Evolutionary conservation across 169 alveolate species (phyloP).

Genomic region (Cryptosporidium viatorum): DNA sequence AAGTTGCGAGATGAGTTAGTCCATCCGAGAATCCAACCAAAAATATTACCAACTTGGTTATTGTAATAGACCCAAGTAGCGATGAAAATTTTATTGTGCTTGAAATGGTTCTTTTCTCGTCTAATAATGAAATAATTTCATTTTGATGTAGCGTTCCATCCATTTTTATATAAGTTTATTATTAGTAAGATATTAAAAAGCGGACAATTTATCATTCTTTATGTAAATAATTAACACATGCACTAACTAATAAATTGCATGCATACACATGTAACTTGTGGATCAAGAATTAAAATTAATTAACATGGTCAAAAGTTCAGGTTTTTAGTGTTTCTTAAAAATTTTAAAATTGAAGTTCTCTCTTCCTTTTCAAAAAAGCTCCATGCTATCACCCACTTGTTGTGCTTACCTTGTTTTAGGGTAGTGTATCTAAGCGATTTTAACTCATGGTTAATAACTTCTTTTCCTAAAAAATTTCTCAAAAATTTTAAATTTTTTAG

Average conservation of each 20-base stretch:
- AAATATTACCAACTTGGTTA: slow-evolving; percentile 75
- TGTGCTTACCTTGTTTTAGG: slow-evolving; percentile 56
- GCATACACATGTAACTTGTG: neutral
- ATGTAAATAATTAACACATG: neutral
- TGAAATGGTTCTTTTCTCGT: slow-evolving; percentile 41
- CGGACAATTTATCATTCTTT: neutral
- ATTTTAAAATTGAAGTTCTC: slow-evolving; percentile 36
- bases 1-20: slow-evolving; percentile 87
- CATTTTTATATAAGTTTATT: neutral
- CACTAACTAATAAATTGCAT: slow-evolving; percentile 9
- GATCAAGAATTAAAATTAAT: neutral
- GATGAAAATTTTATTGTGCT: slow-evolving; percentile 28
- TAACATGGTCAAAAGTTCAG: neutral
- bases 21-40: slow-evolving; percentile 92
- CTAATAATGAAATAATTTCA: slow-evolving; percentile 63
- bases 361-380: slow-evolving; percentile 57
- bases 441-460: slow-evolving; percentile 2
- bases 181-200: neutral
- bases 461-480: slow-evolving; percentile 30
- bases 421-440: slow-evolving; percentile 11
- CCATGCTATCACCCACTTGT: slow-evolving; percentile 71
- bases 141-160: slow-evolving; percentile 32
- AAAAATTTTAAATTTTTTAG: slow-evolving; percentile 44
- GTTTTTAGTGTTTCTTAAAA: slow-evolving; percentile 22
- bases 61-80: slow-evolving; percentile 39